These are phyloP conservation scores for Cystobasidium ongulense DNA, from an alignment of 768 basidiomycete species.

Conservation along the genomic window DNA sequence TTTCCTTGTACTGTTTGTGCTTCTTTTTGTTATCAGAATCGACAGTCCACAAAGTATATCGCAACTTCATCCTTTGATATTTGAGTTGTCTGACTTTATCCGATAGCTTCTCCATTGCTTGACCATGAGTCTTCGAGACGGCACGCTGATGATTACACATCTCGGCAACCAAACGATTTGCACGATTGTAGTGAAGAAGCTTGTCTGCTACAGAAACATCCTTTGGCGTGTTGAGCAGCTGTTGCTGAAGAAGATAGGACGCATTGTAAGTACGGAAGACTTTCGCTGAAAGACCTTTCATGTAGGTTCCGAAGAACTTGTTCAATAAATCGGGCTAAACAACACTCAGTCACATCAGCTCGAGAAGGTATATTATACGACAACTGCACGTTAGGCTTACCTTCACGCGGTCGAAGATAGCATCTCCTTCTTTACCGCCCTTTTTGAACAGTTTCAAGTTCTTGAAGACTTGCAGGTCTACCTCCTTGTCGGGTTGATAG, in stretches of 20 bases:
- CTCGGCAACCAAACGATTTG: constrained; percentile 93
- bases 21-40: constrained; percentile 72
- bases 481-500: constrained; percentile 73
- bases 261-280: constrained; percentile 99
- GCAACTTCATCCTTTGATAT: constrained; percentile 94
- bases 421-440: constrained; percentile 74
- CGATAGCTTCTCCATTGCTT: constrained; percentile 86
- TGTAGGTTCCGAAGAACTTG: constrained; percentile 82
- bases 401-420: constrained; percentile 89
- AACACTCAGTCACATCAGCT: background rate
- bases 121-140: constrained; percentile 83
- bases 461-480: constrained; percentile 90
- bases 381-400: constrained; percentile 49
- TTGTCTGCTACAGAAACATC: constrained; percentile 83
- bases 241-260: constrained; percentile 86
- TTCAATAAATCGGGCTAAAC: constrained; percentile 73
- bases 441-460: constrained; percentile 92
- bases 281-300: constrained; percentile 97
- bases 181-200: constrained; percentile 90
- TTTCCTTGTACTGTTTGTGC: constrained; percentile 55
- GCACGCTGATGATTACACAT: constrained; percentile 98
- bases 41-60: constrained; percentile 69
- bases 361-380: background rate
- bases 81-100: constrained; percentile 66
- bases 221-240: constrained; percentile 66